Base-by-base conservation (phyloP, 2,329 filamentous ascomycete genomes). In the Coleophoma cylindrospora region DNA sequence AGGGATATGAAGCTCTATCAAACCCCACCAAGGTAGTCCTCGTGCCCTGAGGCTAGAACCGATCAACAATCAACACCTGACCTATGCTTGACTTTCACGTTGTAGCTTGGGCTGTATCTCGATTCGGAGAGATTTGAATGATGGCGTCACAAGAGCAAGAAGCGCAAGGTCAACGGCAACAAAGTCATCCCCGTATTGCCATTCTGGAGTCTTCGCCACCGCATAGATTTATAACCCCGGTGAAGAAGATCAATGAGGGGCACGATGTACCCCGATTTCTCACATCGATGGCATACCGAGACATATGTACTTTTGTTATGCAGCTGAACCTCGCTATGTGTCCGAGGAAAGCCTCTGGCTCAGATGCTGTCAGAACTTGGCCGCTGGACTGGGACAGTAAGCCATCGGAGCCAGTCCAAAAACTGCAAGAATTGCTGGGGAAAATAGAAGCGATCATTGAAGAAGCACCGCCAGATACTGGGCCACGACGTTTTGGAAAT, bases 401-500 rank as follows among this genome's bases (percentile, higher is more conserved):
- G 4, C 66, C 73, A 47, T 72, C 58, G 15, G 60, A 60, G 43
- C 60, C 48, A 76, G 77, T 96, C 17, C 72, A 73, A 46, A 76
- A 75, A 10, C 72, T 97, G 17, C 83, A 84, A 66, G 65, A 72
- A 10, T 73, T 99, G 34, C 70, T 97, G 14, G 69, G 74, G 6
- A 78, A 74, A 45, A 73, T 95, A 13, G 79, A 81, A 47, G 70
- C 70, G 9, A 77, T 95, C 45, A 81, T 96, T 46, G 80, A 86
- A 14, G 83, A 91, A 62, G 87, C 84, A 1, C 92, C 91, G 1
- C 92, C 92, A 1, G 87, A 95, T 61, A 81, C 83, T 7, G 91
- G 91, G 13, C 91, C 92, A 15, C 78, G 92, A 48, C 79, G 94
- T 54, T 99, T 97, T 65, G 94, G 94, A 34, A 99, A 99, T 66